Base-by-base conservation (phyloP, 805 yeast genomes). In the Dipodascopsis uninucleata region DNA sequence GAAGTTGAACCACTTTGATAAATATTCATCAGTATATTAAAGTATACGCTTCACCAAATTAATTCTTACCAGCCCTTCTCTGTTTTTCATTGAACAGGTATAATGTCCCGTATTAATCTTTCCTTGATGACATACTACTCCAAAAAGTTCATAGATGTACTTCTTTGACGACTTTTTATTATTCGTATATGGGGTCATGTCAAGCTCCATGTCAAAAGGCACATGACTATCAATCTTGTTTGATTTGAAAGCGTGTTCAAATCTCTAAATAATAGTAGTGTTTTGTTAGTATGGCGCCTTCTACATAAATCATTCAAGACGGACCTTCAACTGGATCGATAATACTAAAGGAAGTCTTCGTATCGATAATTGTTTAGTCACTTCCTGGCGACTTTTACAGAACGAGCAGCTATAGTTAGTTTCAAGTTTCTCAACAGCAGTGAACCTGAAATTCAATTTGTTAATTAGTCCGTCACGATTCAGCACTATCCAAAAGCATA, bases 51-150 rank as follows among this genome's bases (percentile, higher is more conserved):
- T n/a, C n/a, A n/a, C n/a, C n/a, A 9, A 23, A n/a, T 21, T n/a
- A 20, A 54, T n/a, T n/a, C 61, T 32, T 39, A 59, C 63, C 39
- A 32, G 12, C 2, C 87, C 84, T 32, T 77, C 75, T n/a, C 76
- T 69, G 43, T 72, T 76, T 61, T 89, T 90, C 49, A 85, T 76
- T 58, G 81, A 73, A 14, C 93, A 82, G 10, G 89, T 75, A 62
- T 93, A 93, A 64, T 93, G 99, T 8, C 99, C 99, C 1, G 97
- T 93, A 61, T 87, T 87, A 5, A 90, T 93, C 16, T 90, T 81
- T 1, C 99, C 99, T 26, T 79, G 80, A 63, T 93, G 98, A 57
- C 87, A 79, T 7, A 93, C 82, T 25, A 89, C 77, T 1, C 90
- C 96, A 65, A 81, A 87, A 32, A 93, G 71, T 64, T 90, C 96